Evolutionary conservation across 768 basidiomycete species (phyloP).

Genomic region (Boletus pseudo-olivaceus): DNA sequence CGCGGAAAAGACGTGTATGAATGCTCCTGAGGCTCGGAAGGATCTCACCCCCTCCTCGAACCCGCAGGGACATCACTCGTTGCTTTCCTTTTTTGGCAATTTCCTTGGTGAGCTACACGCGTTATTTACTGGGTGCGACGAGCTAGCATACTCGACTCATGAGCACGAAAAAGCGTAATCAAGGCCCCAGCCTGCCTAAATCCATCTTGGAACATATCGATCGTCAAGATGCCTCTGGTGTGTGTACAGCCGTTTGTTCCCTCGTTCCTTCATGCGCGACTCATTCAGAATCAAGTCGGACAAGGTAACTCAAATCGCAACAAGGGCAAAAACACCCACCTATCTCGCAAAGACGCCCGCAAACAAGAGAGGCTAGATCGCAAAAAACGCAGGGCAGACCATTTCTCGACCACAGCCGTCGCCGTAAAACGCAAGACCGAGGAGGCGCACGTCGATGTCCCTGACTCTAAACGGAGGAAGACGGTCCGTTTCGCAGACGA

Average conservation of each 20-base stretch:
- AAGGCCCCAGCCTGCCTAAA: conserved; percentile 26
- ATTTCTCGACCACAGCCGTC: conserved; percentile 40
- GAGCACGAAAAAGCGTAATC: conserved; percentile 12
- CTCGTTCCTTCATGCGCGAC: not conserved
- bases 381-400: conserved; percentile 62
- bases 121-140: not conserved
- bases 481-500: conserved; percentile 28
- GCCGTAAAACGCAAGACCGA: conserved; percentile 40
- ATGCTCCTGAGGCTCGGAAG: too few species aligned
- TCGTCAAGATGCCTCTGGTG: conserved; percentile 12
- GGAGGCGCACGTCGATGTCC: conserved; percentile 43
- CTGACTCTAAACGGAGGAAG: conserved; percentile 42
- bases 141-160: not conserved
- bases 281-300: not conserved
- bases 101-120: not conserved
- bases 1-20: too few species aligned
- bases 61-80: too few species aligned
- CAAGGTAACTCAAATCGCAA: conserved; percentile 5
- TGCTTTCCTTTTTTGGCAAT: not conserved
- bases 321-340: conserved; percentile 11
- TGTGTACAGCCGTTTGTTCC: not conserved
- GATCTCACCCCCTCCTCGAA: too few species aligned
- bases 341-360: conserved; percentile 58
- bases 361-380: conserved; percentile 57
- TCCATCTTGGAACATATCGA: conserved; percentile 28